These are phyloP conservation scores for Gigaspora rosea DNA, from an alignment of 192 early-diverging fungal genomes.

Conservation along the genomic window DNA sequence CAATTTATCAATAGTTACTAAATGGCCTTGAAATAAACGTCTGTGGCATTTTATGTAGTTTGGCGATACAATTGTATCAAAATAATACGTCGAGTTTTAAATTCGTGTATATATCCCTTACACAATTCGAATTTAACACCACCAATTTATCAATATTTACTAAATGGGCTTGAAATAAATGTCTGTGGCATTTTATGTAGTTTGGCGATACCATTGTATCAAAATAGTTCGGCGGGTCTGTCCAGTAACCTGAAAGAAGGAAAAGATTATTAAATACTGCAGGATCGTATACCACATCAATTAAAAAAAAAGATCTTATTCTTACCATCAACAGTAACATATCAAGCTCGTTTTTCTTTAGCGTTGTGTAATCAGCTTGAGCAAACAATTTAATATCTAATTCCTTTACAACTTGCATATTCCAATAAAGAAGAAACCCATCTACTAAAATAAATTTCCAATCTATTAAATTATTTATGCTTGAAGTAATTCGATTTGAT, in stretches of 20 bases:
- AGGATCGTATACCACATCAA: background rate
- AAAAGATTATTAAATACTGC: background rate
- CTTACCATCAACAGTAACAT: conserved; percentile 76
- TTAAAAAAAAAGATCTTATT: background rate
- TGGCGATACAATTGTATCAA: conserved; percentile 78
- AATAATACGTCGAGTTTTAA: too few relatives aligned
- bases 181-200: conserved; percentile 51
- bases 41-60: conserved; percentile 56
- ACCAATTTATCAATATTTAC: too few relatives aligned
- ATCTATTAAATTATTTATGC: background rate
- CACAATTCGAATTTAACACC: too few relatives aligned
- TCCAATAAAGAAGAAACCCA: conserved; percentile 78
- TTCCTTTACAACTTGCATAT: conserved; percentile 42
- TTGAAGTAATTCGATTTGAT: background rate
- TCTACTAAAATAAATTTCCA: conserved; percentile 62
- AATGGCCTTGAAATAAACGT: conserved; percentile 33
- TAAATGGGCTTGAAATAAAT: conserved; percentile 24
- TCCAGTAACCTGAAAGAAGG: conserved; percentile 57
- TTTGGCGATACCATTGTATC: conserved; percentile 78
- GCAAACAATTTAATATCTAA: conserved; percentile 61
- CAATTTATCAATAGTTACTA: too few relatives aligned
- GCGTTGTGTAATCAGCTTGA: conserved; percentile 56
- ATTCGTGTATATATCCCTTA: too few relatives aligned
- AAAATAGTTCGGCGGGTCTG: conserved; percentile 77
- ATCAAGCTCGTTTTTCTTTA: conserved; percentile 65